Percentiles rank a stretch among this genome's conserved stretches.
phyloP scores from a whole-genome alignment of 2,329 filamentous ascomycete genomes.

The Madurella mycetomatis region DNA sequence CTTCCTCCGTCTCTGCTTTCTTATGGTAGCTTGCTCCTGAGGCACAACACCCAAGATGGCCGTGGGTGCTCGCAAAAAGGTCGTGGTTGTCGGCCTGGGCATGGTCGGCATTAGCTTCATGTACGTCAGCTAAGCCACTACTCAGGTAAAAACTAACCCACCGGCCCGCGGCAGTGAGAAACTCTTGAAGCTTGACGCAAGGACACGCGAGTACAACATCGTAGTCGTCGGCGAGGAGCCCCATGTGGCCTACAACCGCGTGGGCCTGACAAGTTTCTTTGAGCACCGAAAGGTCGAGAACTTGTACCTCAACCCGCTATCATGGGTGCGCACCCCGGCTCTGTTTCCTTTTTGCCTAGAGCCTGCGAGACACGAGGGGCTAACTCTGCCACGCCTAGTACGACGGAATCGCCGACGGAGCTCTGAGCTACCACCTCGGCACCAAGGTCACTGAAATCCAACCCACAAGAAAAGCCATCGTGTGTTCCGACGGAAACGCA shows the following conservation, averaged over 20 bases:
- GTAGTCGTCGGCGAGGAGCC: conserved; percentile 84
- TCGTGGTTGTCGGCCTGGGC: conserved; percentile 81
- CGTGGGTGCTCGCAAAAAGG: conserved; percentile 50
- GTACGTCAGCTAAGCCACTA: conserved; percentile 45
- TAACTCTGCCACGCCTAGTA: conserved; percentile 48
- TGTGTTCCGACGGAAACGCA: conserved; percentile 63
- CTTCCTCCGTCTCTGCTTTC: background rate
- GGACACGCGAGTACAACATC: conserved; percentile 70
- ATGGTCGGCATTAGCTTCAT: conserved; percentile 92
- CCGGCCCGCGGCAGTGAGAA: conserved; percentile 62
- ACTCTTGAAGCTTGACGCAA: conserved; percentile 75
- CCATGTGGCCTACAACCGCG: conserved; percentile 85
- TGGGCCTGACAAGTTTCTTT: conserved; percentile 85
- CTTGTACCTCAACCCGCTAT: conserved; percentile 77
- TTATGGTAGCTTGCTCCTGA: background rate
- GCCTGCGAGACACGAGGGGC: background rate
- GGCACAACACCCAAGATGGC: conserved; percentile 19
- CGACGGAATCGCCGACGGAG: conserved; percentile 58
- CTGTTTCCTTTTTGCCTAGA: background rate
- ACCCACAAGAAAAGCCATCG: conserved; percentile 59
- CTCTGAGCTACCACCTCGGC: conserved; percentile 69
- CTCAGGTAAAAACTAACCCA: background rate
- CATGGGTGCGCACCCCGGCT: conserved; percentile 59
- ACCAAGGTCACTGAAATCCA: conserved; percentile 67
- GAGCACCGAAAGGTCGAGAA: conserved; percentile 80